Percentiles rank a stretch among this genome's conserved stretches.
These are phyloP conservation scores for Pyrus communis DNA, from an alignment of 306 rosid species.

Conservation along the genomic window DNA sequence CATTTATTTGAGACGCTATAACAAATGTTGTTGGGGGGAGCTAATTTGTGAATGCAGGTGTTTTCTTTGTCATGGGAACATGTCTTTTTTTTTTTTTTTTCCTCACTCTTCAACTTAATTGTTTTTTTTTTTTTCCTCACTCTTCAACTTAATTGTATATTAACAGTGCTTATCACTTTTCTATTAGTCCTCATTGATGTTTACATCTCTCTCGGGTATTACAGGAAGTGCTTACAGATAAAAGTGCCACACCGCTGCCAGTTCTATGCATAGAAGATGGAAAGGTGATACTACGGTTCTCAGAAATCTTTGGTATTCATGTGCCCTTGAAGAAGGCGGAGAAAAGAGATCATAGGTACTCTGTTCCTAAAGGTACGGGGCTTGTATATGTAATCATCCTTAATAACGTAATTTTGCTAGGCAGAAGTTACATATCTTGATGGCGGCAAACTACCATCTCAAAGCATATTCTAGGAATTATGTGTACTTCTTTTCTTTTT, in stretches of 20 bases:
- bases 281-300: slow-evolving; percentile 68
- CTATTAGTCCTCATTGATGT: not conserved
- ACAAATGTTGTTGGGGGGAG: not conserved
- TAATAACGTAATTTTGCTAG: not conserved
- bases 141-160: not conserved
- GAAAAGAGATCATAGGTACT: slow-evolving; percentile 67
- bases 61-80: not conserved
- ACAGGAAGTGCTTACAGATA: slow-evolving; percentile 31
- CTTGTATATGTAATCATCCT: slow-evolving; percentile 7
- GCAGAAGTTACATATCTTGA: not conserved
- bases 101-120: not conserved
- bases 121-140: not conserved
- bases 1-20: not conserved
- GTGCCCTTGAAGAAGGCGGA: slow-evolving; percentile 71
- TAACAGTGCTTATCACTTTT: not conserved
- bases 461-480: not conserved
- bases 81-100: not conserved
- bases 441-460: not conserved
- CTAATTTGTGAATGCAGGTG: not conserved
- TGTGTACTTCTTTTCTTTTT: not conserved
- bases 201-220: slow-evolving; percentile 1
- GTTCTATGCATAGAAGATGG: slow-evolving; percentile 88
- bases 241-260: slow-evolving; percentile 52
- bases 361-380: slow-evolving; percentile 56
- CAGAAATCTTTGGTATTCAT: slow-evolving; percentile 84